These are phyloP conservation scores for Annulohypoxylon truncatum DNA, from an alignment of 2,329 filamentous ascomycete genomes.

Conservation along the genomic window DNA sequence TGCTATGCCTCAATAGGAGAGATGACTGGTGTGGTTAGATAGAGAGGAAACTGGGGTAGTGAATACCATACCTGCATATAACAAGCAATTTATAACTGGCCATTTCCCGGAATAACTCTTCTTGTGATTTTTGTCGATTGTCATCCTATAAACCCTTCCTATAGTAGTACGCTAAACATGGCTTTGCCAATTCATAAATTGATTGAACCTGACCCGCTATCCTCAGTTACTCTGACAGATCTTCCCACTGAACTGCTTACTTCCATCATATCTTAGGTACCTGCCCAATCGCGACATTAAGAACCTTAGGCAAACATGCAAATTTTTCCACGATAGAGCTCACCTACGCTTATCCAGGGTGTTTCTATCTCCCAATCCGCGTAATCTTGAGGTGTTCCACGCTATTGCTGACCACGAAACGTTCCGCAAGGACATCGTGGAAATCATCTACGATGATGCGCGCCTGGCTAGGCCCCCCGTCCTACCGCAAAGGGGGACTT, in stretches of 20 bases:
- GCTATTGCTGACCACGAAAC: neutral
- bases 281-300: neutral
- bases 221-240: neutral
- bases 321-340: neutral
- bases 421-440: neutral
- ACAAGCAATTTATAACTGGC: too few species aligned
- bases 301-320: neutral
- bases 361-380: neutral
- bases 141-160: neutral
- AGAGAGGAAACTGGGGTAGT: neutral
- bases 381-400: neutral
- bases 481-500: neutral
- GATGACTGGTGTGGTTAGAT: too few species aligned
- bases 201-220: neutral
- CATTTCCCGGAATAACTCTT: too few species aligned
- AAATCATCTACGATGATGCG: neutral
- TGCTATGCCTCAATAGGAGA: too few species aligned
- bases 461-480: neutral
- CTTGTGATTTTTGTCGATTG: neutral
- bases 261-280: neutral
- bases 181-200: neutral
- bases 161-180: neutral
- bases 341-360: neutral
- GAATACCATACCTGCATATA: too few species aligned
- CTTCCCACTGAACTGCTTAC: neutral